Conservation (phyloP, 106 monocot species). For the Ottelia alismoides region DNA sequence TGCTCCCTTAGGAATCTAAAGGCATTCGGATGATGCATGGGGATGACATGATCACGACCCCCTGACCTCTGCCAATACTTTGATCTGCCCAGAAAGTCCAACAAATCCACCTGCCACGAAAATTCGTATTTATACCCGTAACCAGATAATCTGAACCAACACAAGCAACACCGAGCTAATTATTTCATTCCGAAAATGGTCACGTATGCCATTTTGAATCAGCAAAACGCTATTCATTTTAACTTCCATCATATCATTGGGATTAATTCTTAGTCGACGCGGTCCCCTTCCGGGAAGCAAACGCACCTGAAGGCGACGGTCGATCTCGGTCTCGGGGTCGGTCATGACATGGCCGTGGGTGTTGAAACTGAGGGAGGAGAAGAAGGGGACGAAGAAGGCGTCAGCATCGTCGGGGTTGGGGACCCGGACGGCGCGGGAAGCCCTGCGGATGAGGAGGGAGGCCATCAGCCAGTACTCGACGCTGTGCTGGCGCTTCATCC, state of each 20-base stretch:
- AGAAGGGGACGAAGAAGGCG: constrained; percentile 93
- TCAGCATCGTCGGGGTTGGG: constrained; percentile 50
- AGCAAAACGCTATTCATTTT: too few species aligned
- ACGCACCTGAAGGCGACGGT: constrained; percentile 89
- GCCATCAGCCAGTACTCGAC: constrained; percentile 98
- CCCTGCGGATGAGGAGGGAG: constrained; percentile 32
- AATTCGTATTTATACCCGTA: too few species aligned
- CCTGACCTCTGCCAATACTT: constrained; percentile 74
- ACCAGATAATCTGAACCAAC: too few species aligned
- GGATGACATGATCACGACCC: constrained; percentile 86
- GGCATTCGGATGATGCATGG: constrained; percentile 96
- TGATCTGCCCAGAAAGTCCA: constrained; percentile 57
- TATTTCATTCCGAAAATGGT: too few species aligned
- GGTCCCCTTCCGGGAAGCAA: too few species aligned
- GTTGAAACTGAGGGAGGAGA: constrained; percentile 93
- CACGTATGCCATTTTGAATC: too few species aligned
- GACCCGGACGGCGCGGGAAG: constrained; percentile 57
- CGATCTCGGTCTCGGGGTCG: constrained; percentile 85
- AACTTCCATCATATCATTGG: too few species aligned
- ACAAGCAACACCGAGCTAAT: not conserved
- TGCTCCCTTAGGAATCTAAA: constrained; percentile 79
- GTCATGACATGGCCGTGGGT: constrained; percentile 87
- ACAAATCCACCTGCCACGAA: constrained; percentile 68
- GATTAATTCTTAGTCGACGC: too few species aligned
- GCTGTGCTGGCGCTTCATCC: constrained; percentile 89